Evolutionary conservation across 257 asterid genomes (phyloP).

Genomic region (Hygrophila difformis): DNA sequence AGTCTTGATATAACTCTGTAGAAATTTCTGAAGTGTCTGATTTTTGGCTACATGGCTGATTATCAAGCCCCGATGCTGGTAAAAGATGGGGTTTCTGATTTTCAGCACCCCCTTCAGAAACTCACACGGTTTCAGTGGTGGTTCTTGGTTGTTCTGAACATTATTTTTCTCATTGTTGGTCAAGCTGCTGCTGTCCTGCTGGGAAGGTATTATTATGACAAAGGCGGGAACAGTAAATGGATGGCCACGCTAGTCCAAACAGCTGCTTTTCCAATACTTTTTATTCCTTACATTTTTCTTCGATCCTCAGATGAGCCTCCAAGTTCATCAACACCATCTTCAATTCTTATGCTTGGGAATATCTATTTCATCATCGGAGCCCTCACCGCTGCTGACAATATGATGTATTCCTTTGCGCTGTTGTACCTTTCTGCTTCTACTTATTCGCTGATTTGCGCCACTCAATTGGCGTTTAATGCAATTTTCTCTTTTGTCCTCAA

Average conservation of each 20-base stretch:
- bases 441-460: slow-evolving; percentile 36
- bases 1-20: too few relatives aligned
- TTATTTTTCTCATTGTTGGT: slow-evolving; percentile 44
- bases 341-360: slow-evolving; percentile 20
- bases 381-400: slow-evolving; percentile 19
- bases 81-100: slow-evolving; percentile 20
- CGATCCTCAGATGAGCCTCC: slow-evolving; percentile 31
- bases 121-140: slow-evolving; percentile 48
- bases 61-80: slow-evolving; percentile 24
- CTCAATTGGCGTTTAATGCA: slow-evolving; percentile 52
- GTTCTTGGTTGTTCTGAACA: slow-evolving; percentile 39
- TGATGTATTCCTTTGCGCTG: slow-evolving; percentile 41
- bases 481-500: slow-evolving; percentile 41
- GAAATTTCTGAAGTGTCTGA: too few relatives aligned
- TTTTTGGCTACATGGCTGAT: slow-evolving; percentile 11
- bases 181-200: slow-evolving; percentile 53
- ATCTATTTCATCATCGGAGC: slow-evolving; percentile 32
- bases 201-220: slow-evolving; percentile 58
- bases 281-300: slow-evolving; percentile 40
- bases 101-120: slow-evolving; percentile 18
- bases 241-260: slow-evolving; percentile 62
- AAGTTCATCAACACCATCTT: slow-evolving; percentile 22
- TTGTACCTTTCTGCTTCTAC: slow-evolving; percentile 45
- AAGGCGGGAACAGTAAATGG: slow-evolving; percentile 73
- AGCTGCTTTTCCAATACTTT: slow-evolving; percentile 58